phyloP scores from a whole-genome alignment of 306 rosid species.

The Vigna nakashimae region DNA sequence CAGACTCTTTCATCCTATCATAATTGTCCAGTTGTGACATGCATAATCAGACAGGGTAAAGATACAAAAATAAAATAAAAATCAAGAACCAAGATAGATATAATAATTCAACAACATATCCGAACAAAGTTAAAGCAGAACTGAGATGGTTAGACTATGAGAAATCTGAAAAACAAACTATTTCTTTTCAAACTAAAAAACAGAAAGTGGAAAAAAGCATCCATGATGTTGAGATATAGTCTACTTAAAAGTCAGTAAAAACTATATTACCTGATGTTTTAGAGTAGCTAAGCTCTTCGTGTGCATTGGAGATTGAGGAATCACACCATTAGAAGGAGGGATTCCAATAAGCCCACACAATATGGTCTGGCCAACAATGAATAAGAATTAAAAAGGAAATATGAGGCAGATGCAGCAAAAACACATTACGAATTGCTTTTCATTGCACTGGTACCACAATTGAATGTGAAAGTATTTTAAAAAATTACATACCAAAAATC shows the following conservation, averaged over 20 bases:
- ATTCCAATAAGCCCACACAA: conserved; percentile 92
- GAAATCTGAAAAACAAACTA: conserved; percentile 2
- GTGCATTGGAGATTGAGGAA: conserved; percentile 99
- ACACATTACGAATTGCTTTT: neutral
- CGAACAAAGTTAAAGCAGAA: conserved; percentile 3
- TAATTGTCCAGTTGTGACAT: conserved; percentile 13
- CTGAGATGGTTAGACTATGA: conserved; percentile 12
- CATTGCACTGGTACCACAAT: conserved; percentile 4
- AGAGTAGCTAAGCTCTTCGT: conserved; percentile 97
- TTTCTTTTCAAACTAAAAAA: neutral
- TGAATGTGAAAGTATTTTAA: conserved; percentile 31
- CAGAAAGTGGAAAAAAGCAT: neutral
- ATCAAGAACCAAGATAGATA: conserved; percentile 15
- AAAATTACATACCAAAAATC: conserved; percentile 71
- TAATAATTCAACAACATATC: conserved; percentile 16
- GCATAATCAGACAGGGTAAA: conserved; percentile 11
- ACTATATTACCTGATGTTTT: conserved; percentile 77
- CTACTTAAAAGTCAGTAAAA: conserved; percentile 15
- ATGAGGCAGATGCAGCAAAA: conserved; percentile 31
- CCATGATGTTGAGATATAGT: neutral
- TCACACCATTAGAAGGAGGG: conserved; percentile 96
- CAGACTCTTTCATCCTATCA: conserved; percentile 1
- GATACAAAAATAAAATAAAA: neutral
- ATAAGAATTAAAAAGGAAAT: conserved; percentile 31
- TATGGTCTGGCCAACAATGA: conserved; percentile 64